These are phyloP conservation scores for Seminavis robusta DNA, from an alignment of 108 stramenopile species.

Conservation along the genomic window DNA sequence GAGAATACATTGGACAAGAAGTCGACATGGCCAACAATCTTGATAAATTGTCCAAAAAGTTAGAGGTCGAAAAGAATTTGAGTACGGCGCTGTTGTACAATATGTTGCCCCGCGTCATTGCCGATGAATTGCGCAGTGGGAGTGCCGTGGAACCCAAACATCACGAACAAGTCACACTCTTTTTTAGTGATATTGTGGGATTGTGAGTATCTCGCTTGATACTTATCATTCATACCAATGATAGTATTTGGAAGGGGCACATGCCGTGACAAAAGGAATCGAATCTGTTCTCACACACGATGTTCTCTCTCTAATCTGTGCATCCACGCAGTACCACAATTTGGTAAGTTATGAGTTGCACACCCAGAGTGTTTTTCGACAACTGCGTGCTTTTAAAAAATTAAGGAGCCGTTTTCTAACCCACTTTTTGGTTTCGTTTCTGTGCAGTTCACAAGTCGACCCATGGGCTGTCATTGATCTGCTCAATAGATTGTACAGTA, in stretches of 20 bases:
- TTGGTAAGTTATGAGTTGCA: too few relatives aligned
- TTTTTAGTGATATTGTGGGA: conserved; percentile 29
- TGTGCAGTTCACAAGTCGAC: conserved; percentile 18
- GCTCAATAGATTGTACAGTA: conserved; percentile 38
- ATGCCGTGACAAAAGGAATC: too few relatives aligned
- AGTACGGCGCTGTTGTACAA: conserved; percentile 23
- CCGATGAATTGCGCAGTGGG: conserved; percentile 15
- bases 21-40: conserved; percentile 36
- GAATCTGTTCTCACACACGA: too few relatives aligned
- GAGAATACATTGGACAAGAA: conserved; percentile 34
- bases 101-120: conserved; percentile 26
- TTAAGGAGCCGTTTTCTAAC: too few relatives aligned
- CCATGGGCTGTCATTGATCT: conserved; percentile 47
- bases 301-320: too few relatives aligned
- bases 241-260: too few relatives aligned
- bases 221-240: too few relatives aligned
- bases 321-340: too few relatives aligned
- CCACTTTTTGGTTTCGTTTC: too few relatives aligned
- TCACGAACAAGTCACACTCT: conserved; percentile 27
- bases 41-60: conserved; percentile 25
- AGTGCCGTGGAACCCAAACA: conserved; percentile 17
- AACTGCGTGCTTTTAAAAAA: too few relatives aligned
- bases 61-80: conserved; percentile 29
- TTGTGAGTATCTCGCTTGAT: too few relatives aligned
- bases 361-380: too few relatives aligned